Conservation (phyloP, 2,329 filamentous ascomycete species). For the Pyrenophora graminea region DNA sequence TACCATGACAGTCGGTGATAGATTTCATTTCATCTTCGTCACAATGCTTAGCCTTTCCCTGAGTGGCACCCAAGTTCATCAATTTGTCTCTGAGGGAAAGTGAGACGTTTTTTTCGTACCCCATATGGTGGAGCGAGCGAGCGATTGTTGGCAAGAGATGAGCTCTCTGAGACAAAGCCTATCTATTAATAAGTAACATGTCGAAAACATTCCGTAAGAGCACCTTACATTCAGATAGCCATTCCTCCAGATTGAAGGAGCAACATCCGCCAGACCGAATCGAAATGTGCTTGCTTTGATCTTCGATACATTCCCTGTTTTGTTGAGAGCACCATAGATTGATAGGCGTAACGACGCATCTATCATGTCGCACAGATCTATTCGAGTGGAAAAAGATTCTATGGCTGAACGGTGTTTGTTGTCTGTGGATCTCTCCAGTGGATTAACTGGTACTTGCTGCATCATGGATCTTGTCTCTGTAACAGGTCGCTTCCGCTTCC, state of each 20-base stretch:
- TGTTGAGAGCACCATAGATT: conserved; percentile 36
- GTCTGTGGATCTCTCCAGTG: no score
- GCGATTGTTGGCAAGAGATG: conserved; percentile 47
- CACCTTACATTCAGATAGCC: conserved; percentile 40
- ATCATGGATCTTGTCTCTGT: neutral
- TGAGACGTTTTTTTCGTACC: conserved; percentile 12
- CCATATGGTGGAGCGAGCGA: conserved; percentile 36
- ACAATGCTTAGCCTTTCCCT: neutral
- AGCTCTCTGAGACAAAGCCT: conserved; percentile 42
- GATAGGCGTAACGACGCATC: conserved; percentile 46
- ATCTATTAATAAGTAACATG: conserved; percentile 9
- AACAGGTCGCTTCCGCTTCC: conserved; percentile 10
- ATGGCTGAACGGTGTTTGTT: neutral
- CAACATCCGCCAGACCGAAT: conserved; percentile 43
- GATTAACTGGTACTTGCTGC: no score
- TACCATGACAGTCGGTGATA: neutral
- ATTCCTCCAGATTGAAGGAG: conserved; percentile 48
- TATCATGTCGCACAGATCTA: conserved; percentile 24
- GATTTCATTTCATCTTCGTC: neutral
- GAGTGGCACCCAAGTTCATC: neutral
- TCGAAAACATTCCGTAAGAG: neutral
- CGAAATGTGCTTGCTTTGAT: conserved; percentile 40
- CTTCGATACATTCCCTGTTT: conserved; percentile 28
- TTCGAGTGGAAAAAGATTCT: neutral
- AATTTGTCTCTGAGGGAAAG: conserved; percentile 23